Evolutionary conservation across 805 yeast genomes (phyloP).

Genomic region (Kazachstania kunashirensis): DNA sequence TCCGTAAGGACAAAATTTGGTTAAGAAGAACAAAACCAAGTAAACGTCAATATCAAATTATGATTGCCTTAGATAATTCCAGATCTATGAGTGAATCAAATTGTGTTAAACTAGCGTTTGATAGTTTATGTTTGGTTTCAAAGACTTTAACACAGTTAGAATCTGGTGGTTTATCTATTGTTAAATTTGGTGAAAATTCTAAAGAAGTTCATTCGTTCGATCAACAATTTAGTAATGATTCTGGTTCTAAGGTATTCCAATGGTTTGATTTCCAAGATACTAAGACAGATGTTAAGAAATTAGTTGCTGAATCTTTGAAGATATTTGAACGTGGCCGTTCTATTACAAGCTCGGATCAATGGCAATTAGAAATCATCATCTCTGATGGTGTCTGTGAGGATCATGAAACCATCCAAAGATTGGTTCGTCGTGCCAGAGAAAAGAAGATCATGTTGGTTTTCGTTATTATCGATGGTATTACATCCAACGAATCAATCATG

Average conservation of each 20-base stretch:
- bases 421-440: conserved; percentile 88
- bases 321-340: conserved; percentile 58
- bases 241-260: conserved; percentile 77
- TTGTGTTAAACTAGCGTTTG: conserved; percentile 85
- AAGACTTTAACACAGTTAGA: conserved; percentile 90
- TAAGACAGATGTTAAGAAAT: conserved; percentile 69
- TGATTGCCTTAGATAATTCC: conserved; percentile 96
- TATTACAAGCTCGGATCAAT: conserved; percentile 50
- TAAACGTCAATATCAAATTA: conserved; percentile 91
- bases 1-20: conserved; percentile 97
- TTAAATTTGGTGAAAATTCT: conserved; percentile 79
- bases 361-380: conserved; percentile 88
- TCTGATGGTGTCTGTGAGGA: conserved; percentile 98
- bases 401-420: conserved; percentile 68
- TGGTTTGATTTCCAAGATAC: conserved; percentile 88
- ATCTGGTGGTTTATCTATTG: conserved; percentile 85
- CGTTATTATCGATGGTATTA: conserved; percentile 83
- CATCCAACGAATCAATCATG: conserved; percentile 70
- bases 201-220: conserved; percentile 85
- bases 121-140: conserved; percentile 85
- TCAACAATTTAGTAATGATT: conserved; percentile 68
- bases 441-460: conserved; percentile 90
- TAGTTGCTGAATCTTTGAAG: conserved; percentile 61
- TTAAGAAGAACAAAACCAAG: conserved; percentile 94
- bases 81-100: conserved; percentile 94